These are phyloP conservation scores for Agroathelia rolfsii DNA, from an alignment of 1,284 basidiomycete genomes.

Conservation along the genomic window DNA sequence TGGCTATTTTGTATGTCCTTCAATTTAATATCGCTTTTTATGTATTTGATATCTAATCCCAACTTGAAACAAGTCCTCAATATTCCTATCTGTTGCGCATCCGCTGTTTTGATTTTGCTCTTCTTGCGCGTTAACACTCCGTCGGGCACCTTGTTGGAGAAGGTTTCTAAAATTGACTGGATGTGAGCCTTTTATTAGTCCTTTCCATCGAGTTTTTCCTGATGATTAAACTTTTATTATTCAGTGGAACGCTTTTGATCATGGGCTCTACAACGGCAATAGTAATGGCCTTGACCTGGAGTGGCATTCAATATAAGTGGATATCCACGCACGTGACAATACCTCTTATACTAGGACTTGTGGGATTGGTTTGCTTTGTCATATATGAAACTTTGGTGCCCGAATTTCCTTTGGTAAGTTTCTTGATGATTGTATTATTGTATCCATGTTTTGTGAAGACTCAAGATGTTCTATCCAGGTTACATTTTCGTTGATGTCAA, in stretches of 20 bases:
- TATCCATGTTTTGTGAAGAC: too few species aligned
- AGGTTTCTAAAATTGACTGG: slow-evolving; percentile 14
- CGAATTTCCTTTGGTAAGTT: slow-evolving; percentile 6
- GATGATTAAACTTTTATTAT: too few species aligned
- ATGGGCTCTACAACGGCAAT: slow-evolving; percentile 2
- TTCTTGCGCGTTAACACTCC: slow-evolving; percentile 20
- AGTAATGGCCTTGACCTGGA: slow-evolving; percentile 7
- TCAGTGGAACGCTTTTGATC: slow-evolving; percentile 2
- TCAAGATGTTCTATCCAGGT: too few species aligned
- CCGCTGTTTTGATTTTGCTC: slow-evolving; percentile 18
- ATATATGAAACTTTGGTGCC: slow-evolving; percentile 5
- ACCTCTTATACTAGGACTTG: slow-evolving; percentile 6
- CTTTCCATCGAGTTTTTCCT: too few species aligned
- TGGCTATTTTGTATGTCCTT: slow-evolving; percentile 5
- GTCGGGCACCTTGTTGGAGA: slow-evolving; percentile 14
- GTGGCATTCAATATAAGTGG: slow-evolving; percentile 8
- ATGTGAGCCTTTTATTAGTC: slow-evolving; percentile 12
- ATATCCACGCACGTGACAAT: slow-evolving; percentile 6
- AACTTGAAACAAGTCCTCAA: too few species aligned
- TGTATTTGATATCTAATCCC: not conserved
- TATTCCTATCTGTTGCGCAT: slow-evolving; percentile 20
- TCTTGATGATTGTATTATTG: slow-evolving; percentile 6
- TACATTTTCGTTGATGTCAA: too few species aligned
- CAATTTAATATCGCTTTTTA: not conserved
- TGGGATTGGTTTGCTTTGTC: slow-evolving; percentile 6